Conservation (phyloP, 1,139 yeast genomes). For the Kodamaea arcana region DNA sequence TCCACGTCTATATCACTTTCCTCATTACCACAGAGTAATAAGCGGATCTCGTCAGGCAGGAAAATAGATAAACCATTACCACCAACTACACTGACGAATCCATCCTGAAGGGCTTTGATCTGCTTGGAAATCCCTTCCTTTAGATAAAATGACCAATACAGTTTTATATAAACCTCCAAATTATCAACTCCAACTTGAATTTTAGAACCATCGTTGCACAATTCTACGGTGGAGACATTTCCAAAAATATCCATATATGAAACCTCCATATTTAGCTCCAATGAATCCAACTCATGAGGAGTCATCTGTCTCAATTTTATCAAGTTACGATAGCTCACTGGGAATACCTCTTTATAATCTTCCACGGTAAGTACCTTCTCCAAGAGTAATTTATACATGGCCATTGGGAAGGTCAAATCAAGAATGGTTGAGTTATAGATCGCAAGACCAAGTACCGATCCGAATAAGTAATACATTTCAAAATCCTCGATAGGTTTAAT, state of each 20-base stretch:
- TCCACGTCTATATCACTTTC: slow-evolving; percentile 63
- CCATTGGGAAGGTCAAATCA: slow-evolving; percentile 72
- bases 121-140: slow-evolving; percentile 51
- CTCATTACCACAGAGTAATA: slow-evolving; percentile 74
- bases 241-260: slow-evolving; percentile 40
- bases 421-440: slow-evolving; percentile 85
- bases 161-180: slow-evolving; percentile 55
- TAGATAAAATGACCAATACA: slow-evolving; percentile 59
- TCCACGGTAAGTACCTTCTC: slow-evolving; percentile 51
- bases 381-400: slow-evolving; percentile 70
- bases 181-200: slow-evolving; percentile 54
- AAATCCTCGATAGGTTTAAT: slow-evolving; percentile 41
- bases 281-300: slow-evolving; percentile 21
- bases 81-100: slow-evolving; percentile 73
- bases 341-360: slow-evolving; percentile 67
- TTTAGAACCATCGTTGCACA: slow-evolving; percentile 55
- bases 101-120: slow-evolving; percentile 56
- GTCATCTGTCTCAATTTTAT: slow-evolving; percentile 46
- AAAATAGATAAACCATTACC: slow-evolving; percentile 78
- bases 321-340: slow-evolving; percentile 59
- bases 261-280: slow-evolving; percentile 38
- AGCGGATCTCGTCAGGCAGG: slow-evolving; percentile 75
- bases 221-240: slow-evolving; percentile 36
- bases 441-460: slow-evolving; percentile 84
- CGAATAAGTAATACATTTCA: slow-evolving; percentile 69